Evolutionary conservation across 2,329 filamentous ascomycete genomes (phyloP), one percentile per base, ranked within the genome.

Genomic region (Ciborinia camelliae): DNA sequence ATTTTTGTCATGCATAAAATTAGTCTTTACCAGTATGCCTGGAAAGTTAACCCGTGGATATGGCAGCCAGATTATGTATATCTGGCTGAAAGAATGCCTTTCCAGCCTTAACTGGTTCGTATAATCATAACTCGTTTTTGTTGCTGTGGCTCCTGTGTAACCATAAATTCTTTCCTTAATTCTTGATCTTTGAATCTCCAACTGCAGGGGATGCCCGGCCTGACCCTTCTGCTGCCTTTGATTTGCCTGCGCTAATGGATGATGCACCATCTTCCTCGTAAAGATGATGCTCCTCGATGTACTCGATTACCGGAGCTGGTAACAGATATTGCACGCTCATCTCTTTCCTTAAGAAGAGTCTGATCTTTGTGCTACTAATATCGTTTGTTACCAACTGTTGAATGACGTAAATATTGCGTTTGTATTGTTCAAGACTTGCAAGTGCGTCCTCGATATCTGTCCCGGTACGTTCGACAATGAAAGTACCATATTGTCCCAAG

Each of bases 371-470:
- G 68, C 89, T 92, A 72, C 89, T 92, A 66, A 95, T 88, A 71
- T 95, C 90, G 76, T 94, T 94, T 69, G 91, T 87, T 57, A 96
- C 93, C 60, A 96, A 84, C 77, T 96, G 91, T 64, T 91, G 90
- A 68, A 97, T 94, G 62, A 96, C 68, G 47, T 68, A 71, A 48
- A 77, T 87, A 71, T 96, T 95, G 71, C 92, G 86, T 73, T 91
- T 88, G 85, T 90, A 97, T 66, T 87, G 85, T 74, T 92, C 88
- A 54, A 97, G 81, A 52, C 86, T 89, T n/a, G 89, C 87, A 53
- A 97, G 82, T 2, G 93, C 92, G 74, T 96, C 90, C 68, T 96
- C 90, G 58, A 96, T 90, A 73, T 96, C 91, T 28, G 92, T 96
- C 51, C 92, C 93, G 48, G 87, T 88, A 66, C 94, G 86, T 81